phyloP scores from a whole-genome alignment of 2,329 filamentous ascomycete species.

The Pleurostoma richardsiae region DNA sequence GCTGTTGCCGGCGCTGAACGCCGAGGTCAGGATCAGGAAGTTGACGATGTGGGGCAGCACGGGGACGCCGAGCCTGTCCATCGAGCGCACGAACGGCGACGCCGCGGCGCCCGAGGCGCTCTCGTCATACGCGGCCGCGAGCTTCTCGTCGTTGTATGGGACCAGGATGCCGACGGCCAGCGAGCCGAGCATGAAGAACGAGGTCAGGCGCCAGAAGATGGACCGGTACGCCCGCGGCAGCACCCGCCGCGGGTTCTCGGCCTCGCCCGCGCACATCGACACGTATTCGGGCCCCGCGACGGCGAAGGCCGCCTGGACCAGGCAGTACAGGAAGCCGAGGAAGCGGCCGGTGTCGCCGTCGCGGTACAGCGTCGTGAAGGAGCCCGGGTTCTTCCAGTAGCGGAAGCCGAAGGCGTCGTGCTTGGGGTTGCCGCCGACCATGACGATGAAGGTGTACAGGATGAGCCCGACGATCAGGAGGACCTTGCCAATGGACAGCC shows the following conservation, averaged over 20 bases:
- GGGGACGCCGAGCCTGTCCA: conserved; percentile 55
- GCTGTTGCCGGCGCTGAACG: conserved; percentile 63
- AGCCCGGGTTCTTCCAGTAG: conserved; percentile 58
- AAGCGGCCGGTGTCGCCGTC: conserved; percentile 60
- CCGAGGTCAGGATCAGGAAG: conserved; percentile 63
- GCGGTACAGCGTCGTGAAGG: conserved; percentile 57
- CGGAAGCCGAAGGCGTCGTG: conserved; percentile 66
- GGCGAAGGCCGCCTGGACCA: conserved; percentile 62
- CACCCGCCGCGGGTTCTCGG: conserved; percentile 56
- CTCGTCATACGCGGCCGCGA: conserved; percentile 44
- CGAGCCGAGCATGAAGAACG: conserved; percentile 67
- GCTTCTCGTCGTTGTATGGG: conserved; percentile 55
- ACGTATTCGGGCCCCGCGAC: conserved; percentile 66
- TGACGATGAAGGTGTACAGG: conserved; percentile 70
- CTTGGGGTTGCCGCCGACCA: conserved; percentile 72
- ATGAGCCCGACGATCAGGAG: conserved; percentile 64
- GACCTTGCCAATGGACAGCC: conserved; percentile 58
- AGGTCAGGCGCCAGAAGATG: conserved; percentile 65
- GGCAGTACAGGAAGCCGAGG: conserved; percentile 63
- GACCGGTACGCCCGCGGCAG: conserved; percentile 68
- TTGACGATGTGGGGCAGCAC: conserved; percentile 69
- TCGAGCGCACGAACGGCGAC: conserved; percentile 60
- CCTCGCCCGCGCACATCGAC: conserved; percentile 64
- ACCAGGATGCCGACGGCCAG: conserved; percentile 63
- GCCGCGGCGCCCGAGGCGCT: conserved; percentile 37